Percentiles rank a stretch among this genome's conserved stretches.
These are phyloP conservation scores for Ascobolus immersus DNA, from an alignment of 495 filamentous ascomycete genomes.

Conservation along the genomic window DNA sequence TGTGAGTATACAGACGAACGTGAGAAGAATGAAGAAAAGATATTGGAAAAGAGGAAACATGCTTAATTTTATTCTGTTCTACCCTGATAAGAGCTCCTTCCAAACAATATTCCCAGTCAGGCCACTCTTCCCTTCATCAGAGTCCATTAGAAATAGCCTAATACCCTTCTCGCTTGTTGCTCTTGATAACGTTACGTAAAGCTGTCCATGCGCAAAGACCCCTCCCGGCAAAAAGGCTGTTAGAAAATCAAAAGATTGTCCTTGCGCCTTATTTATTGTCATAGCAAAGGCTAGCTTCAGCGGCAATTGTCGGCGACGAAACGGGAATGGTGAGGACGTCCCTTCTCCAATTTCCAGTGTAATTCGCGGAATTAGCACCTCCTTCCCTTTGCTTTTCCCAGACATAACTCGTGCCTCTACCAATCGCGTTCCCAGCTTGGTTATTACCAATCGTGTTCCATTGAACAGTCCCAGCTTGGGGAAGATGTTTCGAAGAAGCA, in stretches of 20 bases:
- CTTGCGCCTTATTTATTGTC: background rate
- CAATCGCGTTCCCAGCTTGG: background rate
- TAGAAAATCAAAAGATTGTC: background rate
- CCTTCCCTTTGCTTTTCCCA: background rate
- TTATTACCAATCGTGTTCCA: background rate
- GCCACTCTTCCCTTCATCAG: no score
- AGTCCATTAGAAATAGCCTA: background rate
- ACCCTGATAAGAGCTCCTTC: no score
- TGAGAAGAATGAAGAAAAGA: no score
- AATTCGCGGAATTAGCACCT: background rate
- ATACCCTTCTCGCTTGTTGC: background rate
- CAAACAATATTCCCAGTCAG: no score
- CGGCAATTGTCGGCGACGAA: background rate
- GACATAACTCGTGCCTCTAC: background rate
- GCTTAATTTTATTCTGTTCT: no score
- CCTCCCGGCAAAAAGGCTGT: background rate
- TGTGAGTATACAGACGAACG: no score
- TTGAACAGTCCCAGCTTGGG: background rate
- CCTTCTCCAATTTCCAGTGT: background rate
- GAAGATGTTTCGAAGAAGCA: background rate
- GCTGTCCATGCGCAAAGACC: background rate
- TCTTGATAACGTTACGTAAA: background rate
- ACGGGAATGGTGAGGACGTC: background rate
- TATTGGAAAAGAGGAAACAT: no score
- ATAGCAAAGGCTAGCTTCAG: background rate